Evolutionary conservation across 345 rosid genomes (phyloP), one percentile per base, ranked within the genome.

Genomic region (Barbarea vulgaris): DNA sequence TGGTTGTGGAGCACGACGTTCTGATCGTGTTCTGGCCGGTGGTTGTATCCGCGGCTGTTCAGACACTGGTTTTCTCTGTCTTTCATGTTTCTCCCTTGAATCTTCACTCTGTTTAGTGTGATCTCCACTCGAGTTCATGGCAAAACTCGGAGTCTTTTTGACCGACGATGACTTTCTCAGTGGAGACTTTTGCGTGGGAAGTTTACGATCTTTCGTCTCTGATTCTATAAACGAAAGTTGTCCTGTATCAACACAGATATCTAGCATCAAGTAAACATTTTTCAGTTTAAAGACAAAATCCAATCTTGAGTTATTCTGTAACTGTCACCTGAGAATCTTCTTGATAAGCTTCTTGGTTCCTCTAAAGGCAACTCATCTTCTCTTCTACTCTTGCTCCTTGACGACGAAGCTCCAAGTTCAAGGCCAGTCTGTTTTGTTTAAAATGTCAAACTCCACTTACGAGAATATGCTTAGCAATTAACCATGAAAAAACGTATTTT

Each of bases 321-420:
- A 55, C 17, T 39, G 19, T 55, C 52, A 77, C 80, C 80, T 77
- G 76, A 70, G 67, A 70, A 64, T 77, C 76, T 70, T 55, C 53
- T 63, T 63, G 80, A 70, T 70, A 70, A 77, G 72, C 61, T 77
- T 64, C 55, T 71, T 3, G 77, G 73, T 57, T 57, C 72, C 18
- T 77, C 60, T 13, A 24, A 42, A 34, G 61, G 81, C 0, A 70
- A 47, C 17, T 1, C 11, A 46, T 67, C 67, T 55, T 77, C 64
- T 30, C 17, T 63, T 63, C 67, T 64, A 13, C 55, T 70, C 66
- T 55, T 77, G 61, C 62, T 70, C 37, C 36, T 77, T 61, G 79
- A 51, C 24, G 51, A 63, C n/a, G 80, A 55, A 8, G 66, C 36
- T 70, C 80, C 71, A 55, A 5, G 33, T 24, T 76, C 75, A 69